Evolutionary conservation across 331 rosid species (phyloP).

Genomic region (Erythrophleum ivorense): DNA sequence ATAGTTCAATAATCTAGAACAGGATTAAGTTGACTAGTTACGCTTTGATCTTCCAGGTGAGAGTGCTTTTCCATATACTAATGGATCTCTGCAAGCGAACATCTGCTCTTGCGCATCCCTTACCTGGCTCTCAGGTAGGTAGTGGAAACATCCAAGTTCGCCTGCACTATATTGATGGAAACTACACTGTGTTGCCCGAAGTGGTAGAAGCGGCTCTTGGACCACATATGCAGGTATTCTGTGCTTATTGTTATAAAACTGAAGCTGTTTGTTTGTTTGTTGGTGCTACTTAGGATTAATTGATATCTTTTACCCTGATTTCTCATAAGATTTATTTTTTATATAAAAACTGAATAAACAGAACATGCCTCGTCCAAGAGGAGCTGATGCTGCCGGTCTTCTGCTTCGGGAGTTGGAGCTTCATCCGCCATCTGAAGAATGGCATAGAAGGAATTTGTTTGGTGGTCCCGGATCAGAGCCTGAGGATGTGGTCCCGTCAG

Average conservation of each 20-base stretch:
- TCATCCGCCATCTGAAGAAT: slow-evolving; percentile 94
- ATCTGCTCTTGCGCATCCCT: slow-evolving; percentile 70
- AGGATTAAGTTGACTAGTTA: too few species aligned
- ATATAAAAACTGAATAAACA: slow-evolving; percentile 27
- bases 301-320: too few species aligned
- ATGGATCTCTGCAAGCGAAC: slow-evolving; percentile 92
- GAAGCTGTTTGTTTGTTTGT: too few species aligned
- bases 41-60: too few species aligned
- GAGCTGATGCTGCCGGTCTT: slow-evolving; percentile 92
- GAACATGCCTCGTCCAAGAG: slow-evolving; percentile 96
- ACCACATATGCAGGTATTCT: slow-evolving; percentile 95
- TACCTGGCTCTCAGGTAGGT: slow-evolving; percentile 96
- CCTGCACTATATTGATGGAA: slow-evolving; percentile 94
- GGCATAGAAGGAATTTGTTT: slow-evolving; percentile 83
- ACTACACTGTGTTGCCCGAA: slow-evolving; percentile 93
- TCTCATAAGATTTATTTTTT: too few species aligned
- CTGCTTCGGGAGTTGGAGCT: slow-evolving; percentile 91
- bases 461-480: slow-evolving; percentile 85
- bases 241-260: too few species aligned
- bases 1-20: too few species aligned
- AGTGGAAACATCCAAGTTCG: slow-evolving; percentile 86
- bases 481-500: slow-evolving; percentile 57
- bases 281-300: too few species aligned
- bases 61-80: slow-evolving; percentile 88
- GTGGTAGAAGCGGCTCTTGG: slow-evolving; percentile 98